Conservation (phyloP, 345 rosid species). For the Psidium friedrichsthalianum region DNA sequence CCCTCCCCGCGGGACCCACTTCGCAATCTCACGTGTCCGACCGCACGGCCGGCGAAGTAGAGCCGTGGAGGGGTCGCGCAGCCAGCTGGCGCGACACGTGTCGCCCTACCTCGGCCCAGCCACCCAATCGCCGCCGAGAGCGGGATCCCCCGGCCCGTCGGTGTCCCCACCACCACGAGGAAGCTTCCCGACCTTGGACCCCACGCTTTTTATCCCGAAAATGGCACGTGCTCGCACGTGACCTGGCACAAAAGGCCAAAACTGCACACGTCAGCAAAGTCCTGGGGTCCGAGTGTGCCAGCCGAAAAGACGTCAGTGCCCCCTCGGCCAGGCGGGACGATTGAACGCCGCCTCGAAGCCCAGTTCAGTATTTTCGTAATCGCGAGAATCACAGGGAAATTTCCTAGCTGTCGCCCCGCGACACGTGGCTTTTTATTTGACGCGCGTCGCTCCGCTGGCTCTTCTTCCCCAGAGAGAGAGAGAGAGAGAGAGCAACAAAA, state of each 20-base stretch:
- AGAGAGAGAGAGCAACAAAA: neutral
- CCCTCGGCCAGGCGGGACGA: neutral
- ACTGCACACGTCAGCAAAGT: neutral
- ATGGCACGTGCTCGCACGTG: slow-evolving; percentile 15
- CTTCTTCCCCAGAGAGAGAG: neutral
- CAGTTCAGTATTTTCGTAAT: neutral
- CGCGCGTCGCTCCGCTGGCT: neutral
- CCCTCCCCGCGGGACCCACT: neutral
- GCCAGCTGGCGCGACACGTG: slow-evolving; percentile 7
- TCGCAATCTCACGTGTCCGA: neutral
- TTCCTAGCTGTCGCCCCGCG: neutral
- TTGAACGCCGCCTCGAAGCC: neutral
- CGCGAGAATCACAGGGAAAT: neutral
- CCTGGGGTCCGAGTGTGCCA: neutral
- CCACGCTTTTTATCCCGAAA: slow-evolving; percentile 4
- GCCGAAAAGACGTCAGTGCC: neutral
- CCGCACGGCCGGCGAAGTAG: neutral
- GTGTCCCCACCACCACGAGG: neutral
- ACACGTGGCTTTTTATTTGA: neutral
- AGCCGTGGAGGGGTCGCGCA: neutral
- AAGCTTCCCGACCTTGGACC: slow-evolving; percentile 19
- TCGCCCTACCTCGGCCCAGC: neutral
- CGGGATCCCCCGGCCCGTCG: neutral
- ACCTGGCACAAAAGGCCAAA: neutral
- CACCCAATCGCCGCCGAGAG: neutral